Evolutionary conservation across 495 filamentous ascomycete genomes (phyloP), one percentile per base, ranked within the genome.

Genomic region (Aspergillus hancockii): DNA sequence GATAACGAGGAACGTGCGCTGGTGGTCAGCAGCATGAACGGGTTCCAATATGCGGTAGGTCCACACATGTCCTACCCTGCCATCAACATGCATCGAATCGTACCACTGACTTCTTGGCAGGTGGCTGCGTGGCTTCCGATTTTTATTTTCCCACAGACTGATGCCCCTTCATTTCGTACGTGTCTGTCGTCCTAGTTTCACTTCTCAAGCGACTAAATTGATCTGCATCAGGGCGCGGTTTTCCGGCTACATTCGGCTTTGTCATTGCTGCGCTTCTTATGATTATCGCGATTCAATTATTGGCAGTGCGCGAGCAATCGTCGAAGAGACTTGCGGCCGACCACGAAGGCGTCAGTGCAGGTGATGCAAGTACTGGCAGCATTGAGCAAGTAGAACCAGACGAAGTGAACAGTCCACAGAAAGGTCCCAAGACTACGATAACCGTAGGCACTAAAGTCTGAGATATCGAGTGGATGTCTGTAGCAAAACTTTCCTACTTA

Each of bases 121-220:
- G 47, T 71, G 10, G 63, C 65, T 12, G 65, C 68, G 21, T 71
- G 66, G 68, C 57, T 71, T 45, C 66, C 68, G 8, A 63, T 71
- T 34, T 38, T 71, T 40, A 68, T 71, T 30, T 66, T 66, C 47
- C 63, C 62, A 34, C 63, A 68, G 52, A 65, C 60, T n/a, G n/a
- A n/a, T n/a, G n/a, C n/a, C n/a, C n/a, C n/a, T n/a, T n/a, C n/a
- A n/a, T n/a, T n/a, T n/a, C n/a, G n/a, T n/a, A 25, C 10, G 23
- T 22, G 21, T 21, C 4, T 22, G 21, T 16, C 14, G 36, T 40
- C 36, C 36, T 13, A 3, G 2, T 32, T 52, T 36, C n/a, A 23
- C 23, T 9, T n/a, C 47, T 28, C 8, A 6, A 16, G 28, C 12
- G 19, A 8, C 47, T 50, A 50, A 50, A 8, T 14, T 50, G 12